Conservation (phyloP, 2,329 filamentous ascomycete species). For the Elsinoe ampelina region DNA sequence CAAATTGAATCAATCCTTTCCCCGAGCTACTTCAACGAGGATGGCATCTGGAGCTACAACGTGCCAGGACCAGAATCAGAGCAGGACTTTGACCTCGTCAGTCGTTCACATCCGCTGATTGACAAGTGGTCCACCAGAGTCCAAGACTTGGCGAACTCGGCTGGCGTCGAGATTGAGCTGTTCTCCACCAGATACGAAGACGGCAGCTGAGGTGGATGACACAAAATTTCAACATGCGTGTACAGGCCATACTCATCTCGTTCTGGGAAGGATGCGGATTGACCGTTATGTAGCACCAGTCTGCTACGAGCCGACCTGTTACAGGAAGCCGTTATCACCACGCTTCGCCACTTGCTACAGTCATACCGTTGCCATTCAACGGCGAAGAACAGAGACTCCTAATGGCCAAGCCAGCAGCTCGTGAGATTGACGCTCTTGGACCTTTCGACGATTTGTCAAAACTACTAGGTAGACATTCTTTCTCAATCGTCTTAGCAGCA, state of each 20-base stretch:
- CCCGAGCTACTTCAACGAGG: conserved; percentile 5
- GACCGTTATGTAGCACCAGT: neutral
- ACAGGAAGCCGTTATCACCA: neutral
- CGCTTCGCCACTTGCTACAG: neutral
- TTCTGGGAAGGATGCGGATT: neutral
- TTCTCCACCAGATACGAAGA: conserved; percentile 2
- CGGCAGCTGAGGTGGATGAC: neutral
- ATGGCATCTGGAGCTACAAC: conserved; percentile 11
- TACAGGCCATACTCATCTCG: neutral
- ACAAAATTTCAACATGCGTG: too few species aligned
- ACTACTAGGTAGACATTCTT: too few species aligned
- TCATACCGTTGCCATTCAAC: neutral
- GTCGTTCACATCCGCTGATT: neutral
- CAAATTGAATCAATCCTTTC: neutral
- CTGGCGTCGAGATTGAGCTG: conserved; percentile 2
- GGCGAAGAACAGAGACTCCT: neutral
- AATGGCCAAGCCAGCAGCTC: neutral
- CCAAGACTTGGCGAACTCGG: neutral
- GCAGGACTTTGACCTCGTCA: conserved; percentile 3
- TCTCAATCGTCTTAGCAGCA: too few species aligned
- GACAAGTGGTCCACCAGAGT: neutral
- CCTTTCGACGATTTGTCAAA: too few species aligned
- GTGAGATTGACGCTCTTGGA: neutral
- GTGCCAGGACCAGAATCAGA: neutral
- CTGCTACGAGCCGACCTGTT: neutral